Evolutionary conservation across 2,329 filamentous ascomycete genomes (phyloP), one percentile per base, ranked within the genome.

Genomic region (Sclerotinia borealis): DNA sequence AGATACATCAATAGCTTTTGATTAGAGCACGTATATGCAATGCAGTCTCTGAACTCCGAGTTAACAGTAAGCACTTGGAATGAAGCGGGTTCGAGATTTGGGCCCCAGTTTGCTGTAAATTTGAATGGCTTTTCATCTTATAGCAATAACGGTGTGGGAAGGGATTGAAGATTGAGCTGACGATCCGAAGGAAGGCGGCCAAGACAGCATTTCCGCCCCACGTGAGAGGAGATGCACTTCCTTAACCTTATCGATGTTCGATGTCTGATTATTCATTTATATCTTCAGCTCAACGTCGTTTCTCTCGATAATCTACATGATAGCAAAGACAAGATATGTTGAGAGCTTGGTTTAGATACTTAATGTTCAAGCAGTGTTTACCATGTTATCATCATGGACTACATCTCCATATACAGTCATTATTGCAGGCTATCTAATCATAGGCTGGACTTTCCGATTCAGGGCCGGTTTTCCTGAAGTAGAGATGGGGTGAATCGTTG

Each of bases 371-470:
- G 7, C 17, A 22, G 8, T 54, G 15, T 4, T 10, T 51, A 15
- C 15, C 10, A 22, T 11, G 3, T 13, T 11, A 56, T 43, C 13
- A 31, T 43, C 22, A 25, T 25, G 22, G 27, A 52, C 27, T 52
- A 52, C 27, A 9, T n/a, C 10, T 37, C 27, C 19, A 27, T 22
- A 43, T 29, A 15, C 25, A 55, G 11, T 29, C 17, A n/a, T 22
- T 61, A 48, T 47, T 49, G 54, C n/a, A 19, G 36, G 19, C 17
- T 13, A 27, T 36, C 37, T 48, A 29, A 29, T 11, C 37, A 10
- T n/a, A 27, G 48, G n/a, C n/a, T 56, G 17, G 17, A 62, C 50
- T 31, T 62, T 48, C 59, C 59, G 1, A 48, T 47, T 62, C 41
- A 45, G 34, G 59, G 7, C 27, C 22, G 31, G 5, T 47, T 29